These are phyloP conservation scores for Leccinum boreale DNA, from an alignment of 768 basidiomycete genomes.

Conservation along the genomic window DNA sequence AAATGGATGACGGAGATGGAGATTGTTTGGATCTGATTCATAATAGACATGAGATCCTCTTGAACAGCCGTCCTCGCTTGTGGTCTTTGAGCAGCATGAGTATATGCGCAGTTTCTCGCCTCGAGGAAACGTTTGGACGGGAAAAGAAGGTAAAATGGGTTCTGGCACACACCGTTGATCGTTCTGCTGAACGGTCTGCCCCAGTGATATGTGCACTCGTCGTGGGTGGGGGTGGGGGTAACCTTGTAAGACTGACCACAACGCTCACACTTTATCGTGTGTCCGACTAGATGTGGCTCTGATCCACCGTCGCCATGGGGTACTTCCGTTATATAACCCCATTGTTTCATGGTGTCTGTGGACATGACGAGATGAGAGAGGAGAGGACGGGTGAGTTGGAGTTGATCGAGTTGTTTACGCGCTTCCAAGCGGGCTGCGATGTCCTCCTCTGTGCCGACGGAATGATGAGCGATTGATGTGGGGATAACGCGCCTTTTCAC, in stretches of 20 bases:
- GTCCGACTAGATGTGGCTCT: constrained; percentile 58
- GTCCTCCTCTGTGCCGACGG: constrained; percentile 75
- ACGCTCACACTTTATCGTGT: constrained; percentile 71
- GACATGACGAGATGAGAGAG: constrained; percentile 63
- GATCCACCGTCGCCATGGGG: constrained; percentile 67
- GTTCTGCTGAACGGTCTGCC: constrained; percentile 62
- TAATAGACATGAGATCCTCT: constrained; percentile 90
- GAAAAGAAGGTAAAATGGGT: not conserved
- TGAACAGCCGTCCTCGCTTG: constrained; percentile 63
- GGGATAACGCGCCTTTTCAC: constrained; percentile 56
- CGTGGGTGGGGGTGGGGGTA: constrained; percentile 50
- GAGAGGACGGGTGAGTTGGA: constrained; percentile 49
- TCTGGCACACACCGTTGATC: constrained; percentile 54
- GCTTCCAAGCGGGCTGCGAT: constrained; percentile 53
- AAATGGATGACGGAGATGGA: constrained; percentile 78
- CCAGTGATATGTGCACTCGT: constrained; percentile 81
- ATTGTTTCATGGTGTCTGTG: constrained; percentile 52
- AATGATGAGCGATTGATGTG: constrained; percentile 55
- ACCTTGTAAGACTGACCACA: constrained; percentile 72
- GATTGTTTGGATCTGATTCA: constrained; percentile 58
- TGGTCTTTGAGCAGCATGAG: constrained; percentile 73
- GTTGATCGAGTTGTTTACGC: constrained; percentile 48
- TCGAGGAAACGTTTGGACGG: constrained; percentile 26
- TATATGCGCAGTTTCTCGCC: constrained; percentile 69
- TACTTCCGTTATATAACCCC: constrained; percentile 69